Conservation (phyloP, 352 stramenopile genomes). For the Phytophthora sp. region DNA sequence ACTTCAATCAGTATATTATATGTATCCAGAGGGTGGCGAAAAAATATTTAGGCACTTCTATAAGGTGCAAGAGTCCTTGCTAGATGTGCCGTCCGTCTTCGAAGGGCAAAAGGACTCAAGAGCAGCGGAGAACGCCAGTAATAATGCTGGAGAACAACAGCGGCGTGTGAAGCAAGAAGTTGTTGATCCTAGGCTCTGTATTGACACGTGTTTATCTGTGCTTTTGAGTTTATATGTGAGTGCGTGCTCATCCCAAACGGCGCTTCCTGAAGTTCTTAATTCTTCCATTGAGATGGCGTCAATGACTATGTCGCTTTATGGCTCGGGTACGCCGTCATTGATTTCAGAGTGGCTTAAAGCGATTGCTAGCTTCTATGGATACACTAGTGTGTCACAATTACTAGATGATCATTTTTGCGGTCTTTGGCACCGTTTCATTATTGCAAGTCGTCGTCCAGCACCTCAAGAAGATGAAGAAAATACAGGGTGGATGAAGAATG, state of each 20-base stretch:
- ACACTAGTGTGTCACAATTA: slow-evolving; percentile 44
- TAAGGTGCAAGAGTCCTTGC: slow-evolving; percentile 28
- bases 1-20: slow-evolving; percentile 79
- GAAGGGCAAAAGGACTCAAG: not conserved
- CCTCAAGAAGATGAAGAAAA: slow-evolving; percentile 16
- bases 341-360: slow-evolving; percentile 52
- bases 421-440: slow-evolving; percentile 56
- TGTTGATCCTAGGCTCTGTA: slow-evolving; percentile 25
- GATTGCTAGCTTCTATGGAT: slow-evolving; percentile 57
- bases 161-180: not conserved
- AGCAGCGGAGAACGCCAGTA: not conserved
- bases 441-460: slow-evolving; percentile 15
- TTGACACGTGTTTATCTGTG: slow-evolving; percentile 53
- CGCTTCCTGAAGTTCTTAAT: slow-evolving; percentile 56
- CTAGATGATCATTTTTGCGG: slow-evolving; percentile 73
- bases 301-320: slow-evolving; percentile 43
- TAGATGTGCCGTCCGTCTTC: slow-evolving; percentile 23
- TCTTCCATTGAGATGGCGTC: slow-evolving; percentile 58
- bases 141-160: slow-evolving; percentile 8
- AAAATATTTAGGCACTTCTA: slow-evolving; percentile 67
- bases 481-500: slow-evolving; percentile 26
- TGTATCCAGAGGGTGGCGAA: slow-evolving; percentile 75
- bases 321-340: slow-evolving; percentile 32
- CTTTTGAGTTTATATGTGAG: slow-evolving; percentile 69
- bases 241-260: slow-evolving; percentile 63